A percentile compares a stretch with the other conserved stretches of the same genome.
These are phyloP conservation scores for Batkoa obscura DNA, from an alignment of 371 early-diverging fungal genomes.

Conservation along the genomic window DNA sequence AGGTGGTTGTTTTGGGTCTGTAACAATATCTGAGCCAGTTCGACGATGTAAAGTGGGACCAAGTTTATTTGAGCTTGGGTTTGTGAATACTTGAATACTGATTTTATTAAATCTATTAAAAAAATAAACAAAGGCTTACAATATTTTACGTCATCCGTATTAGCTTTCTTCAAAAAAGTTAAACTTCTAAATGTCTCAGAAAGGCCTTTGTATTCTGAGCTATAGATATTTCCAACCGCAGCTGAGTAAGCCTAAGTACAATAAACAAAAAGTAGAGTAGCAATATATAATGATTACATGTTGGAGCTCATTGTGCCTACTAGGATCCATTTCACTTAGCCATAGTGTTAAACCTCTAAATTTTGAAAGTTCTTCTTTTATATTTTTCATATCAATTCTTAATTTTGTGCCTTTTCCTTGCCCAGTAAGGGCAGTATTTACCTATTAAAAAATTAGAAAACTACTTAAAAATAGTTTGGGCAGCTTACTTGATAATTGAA, in stretches of 20 bases:
- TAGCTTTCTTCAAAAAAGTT: background rate
- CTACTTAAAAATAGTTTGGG: background rate
- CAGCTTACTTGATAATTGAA: constrained; percentile 30
- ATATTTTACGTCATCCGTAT: constrained; percentile 1
- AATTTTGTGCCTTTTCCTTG: constrained; percentile 20
- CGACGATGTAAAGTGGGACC: constrained; percentile 3
- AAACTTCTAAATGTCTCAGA: constrained; percentile 2
- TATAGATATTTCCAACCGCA: constrained; percentile 1
- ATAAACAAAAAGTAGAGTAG: background rate
- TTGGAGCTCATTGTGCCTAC: constrained; percentile 69
- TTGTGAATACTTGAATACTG: background rate
- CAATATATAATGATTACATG: constrained; percentile 21
- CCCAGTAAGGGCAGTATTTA: constrained; percentile 28
- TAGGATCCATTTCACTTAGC: constrained; percentile 77
- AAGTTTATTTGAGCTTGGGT: background rate
- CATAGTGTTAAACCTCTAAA: constrained; percentile 77
- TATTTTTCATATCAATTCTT: constrained; percentile 36
- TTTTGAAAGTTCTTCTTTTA: constrained; percentile 54
- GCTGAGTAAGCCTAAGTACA: background rate
- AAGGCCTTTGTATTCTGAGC: background rate
- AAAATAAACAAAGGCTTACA: background rate
- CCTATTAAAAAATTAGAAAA: constrained; percentile 14
- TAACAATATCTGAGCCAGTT: background rate
- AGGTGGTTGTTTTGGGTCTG: constrained; percentile 8
- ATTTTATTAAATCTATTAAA: too few relatives aligned